Evolutionary conservation across 257 asterid species (phyloP).

Genomic region (Ehretia macrophylla): DNA sequence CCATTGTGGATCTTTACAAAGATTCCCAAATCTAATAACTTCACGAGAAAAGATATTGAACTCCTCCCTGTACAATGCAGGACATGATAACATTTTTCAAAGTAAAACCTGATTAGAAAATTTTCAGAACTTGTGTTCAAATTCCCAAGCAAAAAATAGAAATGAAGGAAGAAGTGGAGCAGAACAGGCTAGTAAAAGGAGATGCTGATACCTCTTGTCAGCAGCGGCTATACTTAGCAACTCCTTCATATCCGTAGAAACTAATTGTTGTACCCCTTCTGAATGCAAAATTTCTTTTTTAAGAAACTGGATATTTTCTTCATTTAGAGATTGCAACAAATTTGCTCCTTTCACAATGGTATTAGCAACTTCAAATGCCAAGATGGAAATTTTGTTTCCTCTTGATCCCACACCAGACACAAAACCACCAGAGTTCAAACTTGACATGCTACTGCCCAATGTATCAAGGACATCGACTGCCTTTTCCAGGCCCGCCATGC

Average conservation of each 20-base stretch:
- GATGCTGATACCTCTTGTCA: constrained; percentile 70
- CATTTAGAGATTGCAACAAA: constrained; percentile 75
- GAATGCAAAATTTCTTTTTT: constrained; percentile 77
- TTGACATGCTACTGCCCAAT: constrained; percentile 95
- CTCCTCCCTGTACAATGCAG: constrained; percentile 68
- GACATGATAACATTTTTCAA: constrained; percentile 1
- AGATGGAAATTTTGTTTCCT: constrained; percentile 66
- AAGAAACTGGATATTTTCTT: constrained; percentile 58
- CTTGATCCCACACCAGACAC: constrained; percentile 57
- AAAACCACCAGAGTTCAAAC: constrained; percentile 84
- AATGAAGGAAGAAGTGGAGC: neutral
- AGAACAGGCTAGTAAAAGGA: neutral
- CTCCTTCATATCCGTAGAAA: constrained; percentile 81
- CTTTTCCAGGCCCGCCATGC: constrained; percentile 78
- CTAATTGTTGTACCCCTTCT: constrained; percentile 69
- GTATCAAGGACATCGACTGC: constrained; percentile 97
- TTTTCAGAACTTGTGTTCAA: too few relatives aligned
- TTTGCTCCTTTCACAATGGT: constrained; percentile 85
- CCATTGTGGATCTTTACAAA: constrained; percentile 99
- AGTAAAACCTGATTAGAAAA: too few relatives aligned
- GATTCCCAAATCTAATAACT: constrained; percentile 85
- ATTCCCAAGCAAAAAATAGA: neutral
- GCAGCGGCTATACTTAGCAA: constrained; percentile 88
- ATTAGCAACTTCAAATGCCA: constrained; percentile 96
- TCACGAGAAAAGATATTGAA: constrained; percentile 81